These are phyloP conservation scores for Lodderomyces orthopsilosis DNA, from an alignment of 1,139 yeast species.

Conservation along the genomic window DNA sequence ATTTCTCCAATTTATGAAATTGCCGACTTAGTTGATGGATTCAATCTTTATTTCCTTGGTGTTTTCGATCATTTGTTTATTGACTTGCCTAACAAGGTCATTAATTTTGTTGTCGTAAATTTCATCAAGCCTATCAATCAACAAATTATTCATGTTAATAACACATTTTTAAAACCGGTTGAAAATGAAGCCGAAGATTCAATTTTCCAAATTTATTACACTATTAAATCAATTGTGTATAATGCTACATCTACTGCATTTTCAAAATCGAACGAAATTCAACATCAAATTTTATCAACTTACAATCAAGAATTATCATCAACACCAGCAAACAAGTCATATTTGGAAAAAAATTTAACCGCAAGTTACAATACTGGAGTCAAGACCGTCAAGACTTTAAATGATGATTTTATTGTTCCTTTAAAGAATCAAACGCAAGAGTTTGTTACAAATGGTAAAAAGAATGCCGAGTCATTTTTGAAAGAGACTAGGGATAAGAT, in stretches of 20 bases:
- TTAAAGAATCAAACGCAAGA: constrained; percentile 41
- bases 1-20: constrained; percentile 24
- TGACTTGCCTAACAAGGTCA: constrained; percentile 9
- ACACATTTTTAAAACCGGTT: constrained; percentile 13
- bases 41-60: constrained; percentile 6
- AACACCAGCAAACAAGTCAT: constrained; percentile 15
- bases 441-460: constrained; percentile 33
- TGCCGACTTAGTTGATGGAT: constrained; percentile 27
- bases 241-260: constrained; percentile 27
- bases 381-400: constrained; percentile 33
- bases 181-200: constrained; percentile 10
- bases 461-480: constrained; percentile 34
- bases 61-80: constrained; percentile 13
- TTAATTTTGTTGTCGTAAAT: constrained; percentile 8
- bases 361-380: constrained; percentile 39
- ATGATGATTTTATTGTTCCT: constrained; percentile 39
- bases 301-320: constrained; percentile 32
- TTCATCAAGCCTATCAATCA: constrained; percentile 12
- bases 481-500: constrained; percentile 27
- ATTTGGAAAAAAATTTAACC: constrained; percentile 27
- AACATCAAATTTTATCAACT: constrained; percentile 32
- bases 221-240: constrained; percentile 28
- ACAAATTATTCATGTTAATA: constrained; percentile 13
- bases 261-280: constrained; percentile 29
- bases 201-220: constrained; percentile 29